These are phyloP conservation scores for Apocynum venetum DNA, from an alignment of 257 asterid species.

Conservation along the genomic window DNA sequence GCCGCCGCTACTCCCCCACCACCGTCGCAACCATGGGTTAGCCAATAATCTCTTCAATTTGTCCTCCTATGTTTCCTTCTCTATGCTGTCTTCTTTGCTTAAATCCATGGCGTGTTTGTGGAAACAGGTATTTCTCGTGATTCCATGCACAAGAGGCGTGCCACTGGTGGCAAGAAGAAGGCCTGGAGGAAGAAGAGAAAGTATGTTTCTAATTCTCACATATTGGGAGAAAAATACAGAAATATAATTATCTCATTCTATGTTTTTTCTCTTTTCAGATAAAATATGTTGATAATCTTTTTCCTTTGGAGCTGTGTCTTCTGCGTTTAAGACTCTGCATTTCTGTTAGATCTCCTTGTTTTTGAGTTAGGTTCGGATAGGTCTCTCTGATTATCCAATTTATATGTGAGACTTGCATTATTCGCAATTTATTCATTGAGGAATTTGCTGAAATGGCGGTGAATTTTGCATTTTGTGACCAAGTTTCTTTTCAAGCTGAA, in stretches of 20 bases:
- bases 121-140: conserved; percentile 48
- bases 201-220: conserved; percentile 6
- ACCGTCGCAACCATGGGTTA: conserved; percentile 21
- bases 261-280: not conserved
- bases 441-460: not conserved
- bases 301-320: not conserved
- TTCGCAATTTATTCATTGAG: no score
- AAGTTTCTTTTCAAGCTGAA: no score
- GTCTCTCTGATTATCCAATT: not conserved
- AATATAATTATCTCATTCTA: no score
- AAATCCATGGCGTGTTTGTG: conserved; percentile 8
- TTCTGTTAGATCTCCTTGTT: not conserved
- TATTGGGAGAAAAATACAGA: not conserved
- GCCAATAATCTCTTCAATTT: not conserved
- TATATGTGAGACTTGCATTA: not conserved
- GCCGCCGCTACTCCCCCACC: not conserved
- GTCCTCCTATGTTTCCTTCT: not conserved
- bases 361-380: not conserved
- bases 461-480: not conserved
- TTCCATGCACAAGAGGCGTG: conserved; percentile 61
- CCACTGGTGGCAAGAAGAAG: conserved; percentile 59
- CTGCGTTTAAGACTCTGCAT: not conserved
- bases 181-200: conserved; percentile 65
- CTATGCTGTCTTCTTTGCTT: not conserved
- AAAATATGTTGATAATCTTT: not conserved